Percentiles rank a stretch among this genome's conserved stretches.
Conservation (phyloP, 2,329 filamentous ascomycete species). For the Aspergillus vadensis region DNA sequence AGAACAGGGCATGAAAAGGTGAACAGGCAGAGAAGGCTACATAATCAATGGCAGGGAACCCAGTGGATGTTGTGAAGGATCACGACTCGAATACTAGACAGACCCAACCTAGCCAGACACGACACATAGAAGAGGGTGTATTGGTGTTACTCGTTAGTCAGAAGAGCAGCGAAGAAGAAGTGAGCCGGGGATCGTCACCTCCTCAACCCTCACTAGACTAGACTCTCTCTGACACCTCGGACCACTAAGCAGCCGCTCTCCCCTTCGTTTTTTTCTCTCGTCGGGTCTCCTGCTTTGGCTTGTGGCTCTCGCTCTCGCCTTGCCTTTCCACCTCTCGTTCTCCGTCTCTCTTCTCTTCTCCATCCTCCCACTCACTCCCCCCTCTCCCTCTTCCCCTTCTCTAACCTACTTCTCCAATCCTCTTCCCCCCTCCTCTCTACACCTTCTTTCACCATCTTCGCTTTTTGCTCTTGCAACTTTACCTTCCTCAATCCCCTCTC, state of each 20-base stretch:
- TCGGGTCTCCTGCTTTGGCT: conserved; percentile 6
- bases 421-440: conserved; percentile 10
- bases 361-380: conserved; percentile 12
- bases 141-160: conserved; percentile 10
- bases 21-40: too few relatives aligned
- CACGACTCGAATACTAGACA: not conserved
- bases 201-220: conserved; percentile 10
- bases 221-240: conserved; percentile 16
- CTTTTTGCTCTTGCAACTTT: conserved; percentile 38
- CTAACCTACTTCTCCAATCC: conserved; percentile 5
- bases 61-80: not conserved
- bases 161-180: not conserved
- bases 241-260: conserved; percentile 12
- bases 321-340: conserved; percentile 11
- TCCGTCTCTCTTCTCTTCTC: conserved; percentile 19
- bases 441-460: conserved; percentile 56
- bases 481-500: conserved; percentile 19
- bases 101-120: too few relatives aligned
- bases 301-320: conserved; percentile 3
- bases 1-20: too few relatives aligned
- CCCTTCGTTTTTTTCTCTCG: conserved; percentile 6
- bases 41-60: too few relatives aligned
- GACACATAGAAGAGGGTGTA: too few relatives aligned
- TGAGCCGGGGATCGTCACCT: conserved; percentile 16
- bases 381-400: conserved; percentile 14